Percentiles rank a stretch among this genome's conserved stretches.
phyloP scores from a whole-genome alignment of 2,329 filamentous ascomycete genomes.

The Cryoendolithus antarcticus region DNA sequence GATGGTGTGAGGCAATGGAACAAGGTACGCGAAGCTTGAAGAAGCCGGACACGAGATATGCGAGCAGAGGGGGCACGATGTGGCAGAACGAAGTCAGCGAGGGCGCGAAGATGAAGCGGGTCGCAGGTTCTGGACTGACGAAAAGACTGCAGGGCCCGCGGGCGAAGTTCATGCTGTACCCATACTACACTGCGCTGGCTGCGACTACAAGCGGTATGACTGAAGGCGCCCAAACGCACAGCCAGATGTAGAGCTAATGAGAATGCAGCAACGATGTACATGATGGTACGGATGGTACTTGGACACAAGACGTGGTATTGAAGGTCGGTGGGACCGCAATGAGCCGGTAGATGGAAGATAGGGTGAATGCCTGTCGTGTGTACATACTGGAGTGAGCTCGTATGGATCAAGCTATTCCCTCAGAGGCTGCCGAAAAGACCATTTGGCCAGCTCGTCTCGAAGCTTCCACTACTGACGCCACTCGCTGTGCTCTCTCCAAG shows the following conservation, averaged over 20 bases:
- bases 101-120: too few relatives aligned
- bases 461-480: too few relatives aligned
- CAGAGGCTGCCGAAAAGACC: too few relatives aligned
- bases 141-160: slow-evolving; percentile 42
- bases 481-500: too few relatives aligned
- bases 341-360: too few relatives aligned
- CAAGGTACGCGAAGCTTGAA: slow-evolving; percentile 66
- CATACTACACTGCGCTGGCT: slow-evolving; percentile 47
- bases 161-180: slow-evolving; percentile 52
- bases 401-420: too few relatives aligned
- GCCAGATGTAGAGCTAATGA: slow-evolving; percentile 1
- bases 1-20: slow-evolving; percentile 63
- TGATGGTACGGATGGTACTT: slow-evolving; percentile 58
- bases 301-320: slow-evolving; percentile 67
- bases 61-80: neutral
- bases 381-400: too few relatives aligned
- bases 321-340: too few relatives aligned
- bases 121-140: slow-evolving; percentile 8
- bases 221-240: neutral
- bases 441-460: too few relatives aligned
- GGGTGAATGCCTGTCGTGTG: too few relatives aligned
- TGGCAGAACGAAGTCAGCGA: neutral
- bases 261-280: slow-evolving; percentile 45
- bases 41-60: too few relatives aligned
- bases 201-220: slow-evolving; percentile 41